Percentiles rank a stretch among this genome's conserved stretches.
These are phyloP conservation scores for Pseudogymnoascus sp. DNA, from an alignment of 2,329 filamentous ascomycete species.

Conservation along the genomic window DNA sequence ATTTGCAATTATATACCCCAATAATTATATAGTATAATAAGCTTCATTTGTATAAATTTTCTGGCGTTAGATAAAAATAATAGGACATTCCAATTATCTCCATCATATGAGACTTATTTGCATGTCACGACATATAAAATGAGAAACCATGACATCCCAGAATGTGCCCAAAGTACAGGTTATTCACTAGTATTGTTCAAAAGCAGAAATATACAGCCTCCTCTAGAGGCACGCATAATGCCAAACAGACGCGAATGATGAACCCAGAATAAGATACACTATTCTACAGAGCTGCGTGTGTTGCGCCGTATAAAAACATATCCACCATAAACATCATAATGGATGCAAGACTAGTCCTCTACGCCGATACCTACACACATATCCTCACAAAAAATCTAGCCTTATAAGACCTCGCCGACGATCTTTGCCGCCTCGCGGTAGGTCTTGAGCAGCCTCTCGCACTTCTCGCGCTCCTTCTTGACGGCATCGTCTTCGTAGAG, in stretches of 20 bases:
- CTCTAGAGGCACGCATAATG: background rate
- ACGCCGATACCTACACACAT: conserved; percentile 6
- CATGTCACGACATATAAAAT: background rate
- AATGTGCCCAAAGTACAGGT: background rate
- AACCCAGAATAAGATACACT: conserved; percentile 3
- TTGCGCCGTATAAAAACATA: conserved; percentile 7
- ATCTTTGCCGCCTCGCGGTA: conserved; percentile 98
- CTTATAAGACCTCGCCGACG: conserved; percentile 84
- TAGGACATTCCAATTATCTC: background rate
- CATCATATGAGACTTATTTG: background rate
- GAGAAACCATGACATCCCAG: background rate
- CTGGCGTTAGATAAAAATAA: background rate
- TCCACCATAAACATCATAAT: conserved; percentile 3
- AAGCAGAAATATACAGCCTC: background rate
- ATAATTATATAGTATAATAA: background rate
- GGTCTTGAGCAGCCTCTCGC: conserved; percentile 87
- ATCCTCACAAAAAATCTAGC: conserved; percentile 2
- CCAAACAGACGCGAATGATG: background rate
- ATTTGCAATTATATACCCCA: background rate
- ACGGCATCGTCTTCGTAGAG: conserved; percentile 96
- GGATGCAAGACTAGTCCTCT: background rate
- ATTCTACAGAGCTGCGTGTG: conserved; percentile 6
- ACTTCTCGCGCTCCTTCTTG: conserved; percentile 97
- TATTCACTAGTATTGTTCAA: background rate
- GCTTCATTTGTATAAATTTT: background rate